Conservation (phyloP, 2,329 filamentous ascomycete species). For the Botrytis porri region DNA sequence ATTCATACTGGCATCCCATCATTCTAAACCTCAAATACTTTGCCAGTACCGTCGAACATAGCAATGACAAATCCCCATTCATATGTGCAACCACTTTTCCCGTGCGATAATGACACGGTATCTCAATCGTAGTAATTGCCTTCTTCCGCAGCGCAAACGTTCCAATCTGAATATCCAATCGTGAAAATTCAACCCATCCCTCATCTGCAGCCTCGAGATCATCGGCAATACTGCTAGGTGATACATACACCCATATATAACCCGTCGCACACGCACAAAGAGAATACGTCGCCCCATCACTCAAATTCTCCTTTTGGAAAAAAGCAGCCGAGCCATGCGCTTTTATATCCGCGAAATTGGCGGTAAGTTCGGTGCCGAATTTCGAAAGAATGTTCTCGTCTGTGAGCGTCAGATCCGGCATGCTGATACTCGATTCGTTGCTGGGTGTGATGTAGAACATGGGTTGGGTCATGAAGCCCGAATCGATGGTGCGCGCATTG, state of each 20-base stretch:
- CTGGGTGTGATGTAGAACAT: constrained; percentile 31
- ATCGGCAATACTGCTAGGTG: not conserved
- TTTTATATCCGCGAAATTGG: constrained; percentile 35
- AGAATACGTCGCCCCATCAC: constrained; percentile 29
- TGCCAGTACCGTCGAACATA: constrained; percentile 31
- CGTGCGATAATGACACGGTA: constrained; percentile 28
- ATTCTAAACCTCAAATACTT: constrained; percentile 32
- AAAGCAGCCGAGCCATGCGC: constrained; percentile 30
- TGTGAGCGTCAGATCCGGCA: constrained; percentile 31
- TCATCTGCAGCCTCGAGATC: not conserved
- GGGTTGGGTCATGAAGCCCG: constrained; percentile 27
- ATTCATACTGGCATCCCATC: constrained; percentile 34
- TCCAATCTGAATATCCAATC: constrained; percentile 32
- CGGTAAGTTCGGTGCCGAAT: constrained; percentile 32
- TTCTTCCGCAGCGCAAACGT: constrained; percentile 31
- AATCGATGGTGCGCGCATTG: constrained; percentile 22
- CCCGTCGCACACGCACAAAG: constrained; percentile 34
- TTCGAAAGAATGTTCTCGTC: constrained; percentile 32
- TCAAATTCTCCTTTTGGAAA: constrained; percentile 30
- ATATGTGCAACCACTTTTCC: not conserved
- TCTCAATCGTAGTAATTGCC: constrained; percentile 31
- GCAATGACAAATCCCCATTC: constrained; percentile 26
- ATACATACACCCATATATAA: constrained; percentile 33
- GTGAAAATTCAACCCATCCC: constrained; percentile 20
- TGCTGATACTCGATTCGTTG: constrained; percentile 32